Evolutionary conservation across 164 flowering plant species (phyloP).

Genomic region (Umbellularia californica): DNA sequence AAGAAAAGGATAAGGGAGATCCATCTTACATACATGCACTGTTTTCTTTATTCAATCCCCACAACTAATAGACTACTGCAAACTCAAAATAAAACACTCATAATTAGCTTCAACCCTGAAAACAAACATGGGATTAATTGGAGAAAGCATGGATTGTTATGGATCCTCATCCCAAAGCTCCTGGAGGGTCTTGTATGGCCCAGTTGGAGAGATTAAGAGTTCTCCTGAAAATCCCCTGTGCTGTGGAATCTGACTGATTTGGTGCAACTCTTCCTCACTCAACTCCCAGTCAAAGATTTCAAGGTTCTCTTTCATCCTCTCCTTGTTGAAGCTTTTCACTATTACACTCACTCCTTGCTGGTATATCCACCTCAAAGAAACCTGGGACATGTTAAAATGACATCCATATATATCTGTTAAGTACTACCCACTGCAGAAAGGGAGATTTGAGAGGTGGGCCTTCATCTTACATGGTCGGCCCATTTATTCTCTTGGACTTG

Average conservation of each 20-base stretch:
- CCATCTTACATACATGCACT: too few species aligned
- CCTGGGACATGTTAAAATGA: constrained; percentile 3
- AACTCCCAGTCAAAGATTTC: constrained; percentile 27
- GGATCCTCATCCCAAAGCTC: constrained; percentile 35
- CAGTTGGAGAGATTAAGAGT: constrained; percentile 10
- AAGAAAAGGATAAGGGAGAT: too few species aligned
- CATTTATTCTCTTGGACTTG: too few species aligned
- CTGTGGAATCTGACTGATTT: constrained; percentile 24
- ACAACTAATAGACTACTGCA: too few species aligned
- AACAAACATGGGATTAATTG: not conserved
- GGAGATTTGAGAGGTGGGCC: too few species aligned
- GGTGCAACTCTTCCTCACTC: constrained; percentile 17
- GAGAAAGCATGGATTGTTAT: not conserved
- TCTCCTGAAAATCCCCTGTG: not conserved
- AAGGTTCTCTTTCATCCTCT: constrained; percentile 24
- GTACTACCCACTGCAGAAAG: not conserved
- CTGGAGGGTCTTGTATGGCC: constrained; percentile 18
- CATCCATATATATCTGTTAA: not conserved
- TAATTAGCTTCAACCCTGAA: too few species aligned
- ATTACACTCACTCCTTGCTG: constrained; percentile 26
- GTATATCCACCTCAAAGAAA: constrained; percentile 25
- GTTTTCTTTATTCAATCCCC: too few species aligned
- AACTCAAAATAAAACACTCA: too few species aligned
- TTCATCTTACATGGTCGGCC: too few species aligned
- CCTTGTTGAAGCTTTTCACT: constrained; percentile 29